Evolutionary conservation across 768 basidiomycete genomes (phyloP).

Genomic region (Suillus bovinus): DNA sequence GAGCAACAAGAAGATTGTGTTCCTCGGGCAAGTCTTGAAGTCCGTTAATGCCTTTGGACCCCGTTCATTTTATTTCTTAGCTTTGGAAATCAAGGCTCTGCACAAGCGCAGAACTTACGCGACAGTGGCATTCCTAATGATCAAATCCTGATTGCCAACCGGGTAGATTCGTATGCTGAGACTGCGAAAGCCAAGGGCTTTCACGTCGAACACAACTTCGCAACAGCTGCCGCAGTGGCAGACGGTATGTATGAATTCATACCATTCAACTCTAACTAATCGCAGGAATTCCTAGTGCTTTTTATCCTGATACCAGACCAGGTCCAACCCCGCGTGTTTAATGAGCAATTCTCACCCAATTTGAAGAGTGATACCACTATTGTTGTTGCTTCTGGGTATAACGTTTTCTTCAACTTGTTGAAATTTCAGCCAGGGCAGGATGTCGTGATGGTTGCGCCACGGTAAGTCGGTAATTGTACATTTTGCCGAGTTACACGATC

Average conservation of each 20-base stretch:
- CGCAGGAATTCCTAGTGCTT: slow-evolving; percentile 40
- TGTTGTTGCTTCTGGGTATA: slow-evolving; percentile 65
- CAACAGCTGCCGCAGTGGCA: slow-evolving; percentile 53
- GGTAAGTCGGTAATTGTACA: slow-evolving; percentile 33
- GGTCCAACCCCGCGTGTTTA: slow-evolving; percentile 63
- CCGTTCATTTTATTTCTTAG: slow-evolving; percentile 27
- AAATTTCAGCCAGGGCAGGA: slow-evolving; percentile 54
- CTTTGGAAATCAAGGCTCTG: slow-evolving; percentile 67
- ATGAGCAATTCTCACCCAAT: slow-evolving; percentile 49
- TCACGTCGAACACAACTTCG: slow-evolving; percentile 56
- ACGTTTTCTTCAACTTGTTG: slow-evolving; percentile 61
- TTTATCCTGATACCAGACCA: slow-evolving; percentile 67
- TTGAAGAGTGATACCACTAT: slow-evolving; percentile 50
- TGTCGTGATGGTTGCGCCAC: slow-evolving; percentile 67
- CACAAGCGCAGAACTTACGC: slow-evolving; percentile 66
- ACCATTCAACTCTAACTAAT: background rate
- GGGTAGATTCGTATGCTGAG: slow-evolving; percentile 56
- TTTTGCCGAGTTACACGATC: background rate
- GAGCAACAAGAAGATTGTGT: slow-evolving; percentile 53
- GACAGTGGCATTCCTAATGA: slow-evolving; percentile 63
- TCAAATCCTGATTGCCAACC: slow-evolving; percentile 59
- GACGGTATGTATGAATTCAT: slow-evolving; percentile 42
- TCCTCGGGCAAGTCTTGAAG: slow-evolving; percentile 48
- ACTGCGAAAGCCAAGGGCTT: slow-evolving; percentile 59
- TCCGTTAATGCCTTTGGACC: slow-evolving; percentile 1